Evolutionary conservation across 345 rosid genomes (phyloP).

Genomic region (Eutrema japonicum): DNA sequence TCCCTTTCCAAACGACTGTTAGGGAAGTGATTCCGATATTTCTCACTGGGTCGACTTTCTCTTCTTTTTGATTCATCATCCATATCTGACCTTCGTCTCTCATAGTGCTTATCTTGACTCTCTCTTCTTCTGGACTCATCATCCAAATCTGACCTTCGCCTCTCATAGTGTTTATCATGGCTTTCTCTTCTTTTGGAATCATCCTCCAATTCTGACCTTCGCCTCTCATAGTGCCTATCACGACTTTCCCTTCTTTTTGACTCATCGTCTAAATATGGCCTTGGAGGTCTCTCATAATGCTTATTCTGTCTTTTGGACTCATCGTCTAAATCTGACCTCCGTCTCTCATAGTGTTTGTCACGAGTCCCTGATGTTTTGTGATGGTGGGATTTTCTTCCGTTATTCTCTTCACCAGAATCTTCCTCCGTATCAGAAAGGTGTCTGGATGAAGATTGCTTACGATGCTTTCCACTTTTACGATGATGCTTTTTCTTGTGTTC

Average conservation of each 20-base stretch:
- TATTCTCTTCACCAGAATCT: slow-evolving; percentile 42
- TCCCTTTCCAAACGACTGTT: slow-evolving; percentile 30
- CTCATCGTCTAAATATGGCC: slow-evolving; percentile 49
- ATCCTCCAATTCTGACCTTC: slow-evolving; percentile 30
- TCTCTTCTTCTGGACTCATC: slow-evolving; percentile 52
- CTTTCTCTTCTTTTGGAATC: slow-evolving; percentile 29
- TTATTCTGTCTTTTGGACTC: slow-evolving; percentile 37
- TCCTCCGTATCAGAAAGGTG: slow-evolving; percentile 43
- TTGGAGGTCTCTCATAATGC: slow-evolving; percentile 36
- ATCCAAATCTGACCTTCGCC: slow-evolving; percentile 41
- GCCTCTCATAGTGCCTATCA: slow-evolving; percentile 38
- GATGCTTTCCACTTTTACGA: slow-evolving; percentile 52
- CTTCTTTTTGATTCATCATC: slow-evolving; percentile 51
- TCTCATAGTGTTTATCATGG: slow-evolving; percentile 40
- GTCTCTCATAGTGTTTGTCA: slow-evolving; percentile 40
- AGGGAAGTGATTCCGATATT: slow-evolving; percentile 46
- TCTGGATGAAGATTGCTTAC: slow-evolving; percentile 50
- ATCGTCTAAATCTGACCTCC: slow-evolving; percentile 11
- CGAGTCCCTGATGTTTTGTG: slow-evolving; percentile 37
- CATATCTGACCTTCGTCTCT: slow-evolving; percentile 37
- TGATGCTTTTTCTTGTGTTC: slow-evolving; percentile 47
- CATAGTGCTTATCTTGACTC: slow-evolving; percentile 31
- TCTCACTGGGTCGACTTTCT: slow-evolving; percentile 40
- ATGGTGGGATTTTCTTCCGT: slow-evolving; percentile 39
- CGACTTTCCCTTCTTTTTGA: slow-evolving; percentile 45